A percentile compares a stretch with the other conserved stretches of the same genome.
Conservation (phyloP, 257 asterid genomes). For the Petunia secreta region DNA sequence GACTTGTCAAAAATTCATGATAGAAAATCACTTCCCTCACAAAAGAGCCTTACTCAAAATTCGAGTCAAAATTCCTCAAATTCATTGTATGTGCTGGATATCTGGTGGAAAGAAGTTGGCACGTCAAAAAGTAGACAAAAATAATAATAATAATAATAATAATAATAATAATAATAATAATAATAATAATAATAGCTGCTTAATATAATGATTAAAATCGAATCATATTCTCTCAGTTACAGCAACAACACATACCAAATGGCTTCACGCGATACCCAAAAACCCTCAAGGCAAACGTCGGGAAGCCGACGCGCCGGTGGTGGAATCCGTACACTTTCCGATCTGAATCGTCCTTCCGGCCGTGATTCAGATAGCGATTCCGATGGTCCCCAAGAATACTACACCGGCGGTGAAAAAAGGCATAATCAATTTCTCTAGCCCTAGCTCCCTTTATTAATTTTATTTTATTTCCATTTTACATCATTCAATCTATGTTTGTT, state of each 20-base stretch:
- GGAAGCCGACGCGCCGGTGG: slow-evolving; percentile 62
- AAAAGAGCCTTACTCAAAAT: no score
- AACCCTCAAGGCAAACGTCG: slow-evolving; percentile 55
- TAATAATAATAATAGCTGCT: not conserved
- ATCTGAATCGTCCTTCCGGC: slow-evolving; percentile 80
- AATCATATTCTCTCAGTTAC: slow-evolving; percentile 17
- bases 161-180: no score
- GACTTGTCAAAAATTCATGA: no score
- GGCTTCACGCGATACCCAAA: slow-evolving; percentile 79
- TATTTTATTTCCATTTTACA: not conserved
- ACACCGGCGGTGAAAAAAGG: slow-evolving; percentile 99
- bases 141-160: no score
- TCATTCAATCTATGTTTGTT: no score
- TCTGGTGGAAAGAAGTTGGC: no score
- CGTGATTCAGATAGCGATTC: slow-evolving; percentile 72
- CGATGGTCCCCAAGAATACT: slow-evolving; percentile 88
- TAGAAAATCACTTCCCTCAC: no score
- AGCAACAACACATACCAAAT: slow-evolving; percentile 31
- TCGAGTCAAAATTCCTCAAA: no score
- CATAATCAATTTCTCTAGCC: slow-evolving; percentile 32
- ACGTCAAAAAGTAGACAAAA: no score
- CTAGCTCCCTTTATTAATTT: slow-evolving; percentile 28
- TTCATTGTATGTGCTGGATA: no score
- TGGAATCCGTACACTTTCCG: slow-evolving; percentile 92
- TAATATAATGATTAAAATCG: slow-evolving; percentile 11